Percentiles rank a stretch among this genome's conserved stretches.
Conservation (phyloP, 2,329 filamentous ascomycete species). For the Shiraia sp. region DNA sequence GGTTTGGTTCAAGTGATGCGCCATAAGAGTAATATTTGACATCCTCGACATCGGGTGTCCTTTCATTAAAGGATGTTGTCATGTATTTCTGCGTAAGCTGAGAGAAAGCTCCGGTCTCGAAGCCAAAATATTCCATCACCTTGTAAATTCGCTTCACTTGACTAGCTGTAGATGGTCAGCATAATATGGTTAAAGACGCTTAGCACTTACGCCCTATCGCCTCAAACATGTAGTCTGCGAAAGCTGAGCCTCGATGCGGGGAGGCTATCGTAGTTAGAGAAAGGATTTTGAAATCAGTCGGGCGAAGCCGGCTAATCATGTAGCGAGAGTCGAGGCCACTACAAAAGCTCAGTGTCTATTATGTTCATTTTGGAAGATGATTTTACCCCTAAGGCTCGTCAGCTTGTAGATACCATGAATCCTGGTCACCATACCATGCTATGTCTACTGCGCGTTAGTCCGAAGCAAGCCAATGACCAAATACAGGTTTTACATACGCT, state of each 20-base stretch:
- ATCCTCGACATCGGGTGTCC: slow-evolving; percentile 58
- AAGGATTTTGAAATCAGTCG: slow-evolving; percentile 73
- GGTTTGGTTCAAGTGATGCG: slow-evolving; percentile 58
- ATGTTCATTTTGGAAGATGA: neutral
- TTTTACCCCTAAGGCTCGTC: slow-evolving; percentile 43
- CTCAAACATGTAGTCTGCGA: slow-evolving; percentile 65
- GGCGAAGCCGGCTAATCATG: slow-evolving; percentile 64
- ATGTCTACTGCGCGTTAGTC: slow-evolving; percentile 52
- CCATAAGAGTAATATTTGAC: slow-evolving; percentile 68
- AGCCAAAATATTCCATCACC: slow-evolving; percentile 56
- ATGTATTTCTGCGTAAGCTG: slow-evolving; percentile 65
- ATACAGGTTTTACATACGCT: slow-evolving; percentile 52
- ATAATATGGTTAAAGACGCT: slow-evolving; percentile 6
- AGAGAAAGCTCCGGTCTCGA: slow-evolving; percentile 64
- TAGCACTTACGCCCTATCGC: slow-evolving; percentile 58
- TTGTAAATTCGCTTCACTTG: slow-evolving; percentile 60
- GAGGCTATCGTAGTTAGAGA: slow-evolving; percentile 67
- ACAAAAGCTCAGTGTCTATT: slow-evolving; percentile 18
- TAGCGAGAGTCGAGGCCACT: slow-evolving; percentile 67
- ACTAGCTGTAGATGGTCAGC: slow-evolving; percentile 34
- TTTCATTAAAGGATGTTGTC: slow-evolving; percentile 61
- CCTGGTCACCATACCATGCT: slow-evolving; percentile 48
- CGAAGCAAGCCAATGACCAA: neutral
- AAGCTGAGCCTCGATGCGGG: slow-evolving; percentile 64
- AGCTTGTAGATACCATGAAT: slow-evolving; percentile 11